A percentile compares a stretch with the other conserved stretches of the same genome.
phyloP scores from a whole-genome alignment of 192 early-diverging fungal species.

The Chytriomyces hyalinus region DNA sequence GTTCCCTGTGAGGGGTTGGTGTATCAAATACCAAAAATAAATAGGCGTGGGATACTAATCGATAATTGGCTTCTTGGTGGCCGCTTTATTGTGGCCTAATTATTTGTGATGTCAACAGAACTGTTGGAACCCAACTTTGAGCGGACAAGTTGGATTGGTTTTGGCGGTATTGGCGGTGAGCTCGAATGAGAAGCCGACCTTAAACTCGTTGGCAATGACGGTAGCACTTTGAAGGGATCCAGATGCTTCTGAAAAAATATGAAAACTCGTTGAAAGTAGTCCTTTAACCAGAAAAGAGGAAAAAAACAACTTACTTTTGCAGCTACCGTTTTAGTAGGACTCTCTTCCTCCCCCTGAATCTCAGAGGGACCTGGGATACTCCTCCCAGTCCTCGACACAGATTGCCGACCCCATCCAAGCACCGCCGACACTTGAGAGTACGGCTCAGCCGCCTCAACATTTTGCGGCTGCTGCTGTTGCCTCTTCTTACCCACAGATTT shows the following conservation, averaged over 20 bases:
- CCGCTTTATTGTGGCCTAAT: no score
- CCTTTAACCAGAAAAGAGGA: not conserved
- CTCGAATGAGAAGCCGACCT: not conserved
- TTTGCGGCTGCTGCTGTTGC: no score
- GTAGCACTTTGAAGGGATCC: not conserved
- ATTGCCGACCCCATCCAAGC: no score
- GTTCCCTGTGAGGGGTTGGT: no score
- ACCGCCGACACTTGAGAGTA: no score
- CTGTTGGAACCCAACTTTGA: not conserved
- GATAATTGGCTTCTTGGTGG: no score
- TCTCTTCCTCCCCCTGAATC: not conserved
- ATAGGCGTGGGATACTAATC: no score
- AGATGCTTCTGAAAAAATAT: not conserved
- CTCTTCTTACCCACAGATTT: no score
- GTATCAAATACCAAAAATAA: no score
- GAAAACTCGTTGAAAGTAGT: not conserved
- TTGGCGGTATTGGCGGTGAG: conserved; percentile 19
- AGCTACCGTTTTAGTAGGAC: not conserved
- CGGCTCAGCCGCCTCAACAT: no score
- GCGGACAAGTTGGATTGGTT: conserved; percentile 14
- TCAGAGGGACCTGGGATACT: not conserved
- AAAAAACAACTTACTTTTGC: not conserved
- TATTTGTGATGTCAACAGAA: not conserved
- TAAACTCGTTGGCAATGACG: not conserved
- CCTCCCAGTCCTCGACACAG: no score